These are phyloP conservation scores for Solanum microdontum DNA, from an alignment of 257 asterid genomes.

Conservation along the genomic window DNA sequence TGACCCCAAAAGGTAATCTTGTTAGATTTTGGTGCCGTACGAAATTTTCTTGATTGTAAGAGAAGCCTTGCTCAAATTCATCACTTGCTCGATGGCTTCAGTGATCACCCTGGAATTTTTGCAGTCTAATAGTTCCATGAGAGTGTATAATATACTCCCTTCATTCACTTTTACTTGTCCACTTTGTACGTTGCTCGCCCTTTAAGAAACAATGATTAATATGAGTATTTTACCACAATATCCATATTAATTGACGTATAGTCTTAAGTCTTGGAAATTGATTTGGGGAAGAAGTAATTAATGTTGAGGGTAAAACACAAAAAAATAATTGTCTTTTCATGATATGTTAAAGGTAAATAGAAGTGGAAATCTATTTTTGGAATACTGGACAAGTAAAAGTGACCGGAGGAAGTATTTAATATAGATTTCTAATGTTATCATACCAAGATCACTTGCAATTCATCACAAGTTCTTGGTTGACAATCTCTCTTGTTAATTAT, in stretches of 20 bases:
- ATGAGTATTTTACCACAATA: not conserved
- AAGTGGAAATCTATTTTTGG: not conserved
- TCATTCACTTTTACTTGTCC: not conserved
- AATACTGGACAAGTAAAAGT: not conserved
- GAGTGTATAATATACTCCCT: not conserved
- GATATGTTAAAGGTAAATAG: not conserved
- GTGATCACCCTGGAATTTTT: not conserved
- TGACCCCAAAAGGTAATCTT: slow-evolving; percentile 37
- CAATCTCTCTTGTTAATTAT: not conserved
- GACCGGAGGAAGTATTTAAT: not conserved
- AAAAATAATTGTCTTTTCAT: not conserved
- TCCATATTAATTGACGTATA: not conserved
- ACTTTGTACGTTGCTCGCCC: not conserved
- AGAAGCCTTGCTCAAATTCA: not conserved
- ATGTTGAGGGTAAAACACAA: not conserved
- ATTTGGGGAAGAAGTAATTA: not conserved
- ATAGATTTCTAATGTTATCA: not conserved
- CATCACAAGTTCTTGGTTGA: not conserved
- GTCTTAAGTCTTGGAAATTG: not conserved
- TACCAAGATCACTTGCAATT: not conserved
- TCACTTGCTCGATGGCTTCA: not conserved
- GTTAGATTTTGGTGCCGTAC: not conserved
- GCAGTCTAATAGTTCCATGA: not conserved
- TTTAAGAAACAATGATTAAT: not conserved
- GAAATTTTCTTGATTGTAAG: not conserved